These are phyloP conservation scores for Leishmania gerbilli DNA, from an alignment of 208 protist genomes.

Conservation along the genomic window DNA sequence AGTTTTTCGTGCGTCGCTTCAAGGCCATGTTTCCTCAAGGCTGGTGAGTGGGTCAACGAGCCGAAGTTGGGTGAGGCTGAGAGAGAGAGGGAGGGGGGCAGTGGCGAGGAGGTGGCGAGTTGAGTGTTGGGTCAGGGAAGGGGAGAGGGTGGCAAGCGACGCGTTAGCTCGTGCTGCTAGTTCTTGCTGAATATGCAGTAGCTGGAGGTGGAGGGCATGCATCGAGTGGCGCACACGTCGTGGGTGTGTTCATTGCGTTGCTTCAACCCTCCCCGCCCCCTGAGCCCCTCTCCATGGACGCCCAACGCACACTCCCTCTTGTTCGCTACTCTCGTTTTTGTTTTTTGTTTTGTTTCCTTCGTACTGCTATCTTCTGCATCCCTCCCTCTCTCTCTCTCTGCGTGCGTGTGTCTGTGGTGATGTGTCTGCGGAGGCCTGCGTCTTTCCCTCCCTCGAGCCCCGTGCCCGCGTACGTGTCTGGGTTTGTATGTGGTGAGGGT, in stretches of 20 bases:
- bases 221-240: not conserved
- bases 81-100: not conserved
- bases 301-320: too few relatives aligned
- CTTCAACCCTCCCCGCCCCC: not conserved
- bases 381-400: not conserved
- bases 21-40: constrained; percentile 90
- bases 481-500: not conserved
- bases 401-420: not conserved
- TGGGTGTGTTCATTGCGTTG: not conserved
- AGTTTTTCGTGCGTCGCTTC: constrained; percentile 88
- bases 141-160: not conserved
- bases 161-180: not conserved
- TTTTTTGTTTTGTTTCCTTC: not conserved
- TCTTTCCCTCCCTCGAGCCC: not conserved
- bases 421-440: not conserved
- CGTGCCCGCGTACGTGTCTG: not conserved
- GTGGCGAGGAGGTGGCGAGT: not conserved
- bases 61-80: not conserved
- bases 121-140: not conserved
- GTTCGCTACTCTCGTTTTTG: not conserved
- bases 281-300: not conserved
- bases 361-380: not conserved
- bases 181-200: not conserved
- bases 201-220: not conserved
- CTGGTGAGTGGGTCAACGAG: constrained; percentile 44